Evolutionary conservation across 1,284 basidiomycete species (phyloP), one percentile per base, ranked within the genome.

Genomic region (Ustilago hordei): DNA sequence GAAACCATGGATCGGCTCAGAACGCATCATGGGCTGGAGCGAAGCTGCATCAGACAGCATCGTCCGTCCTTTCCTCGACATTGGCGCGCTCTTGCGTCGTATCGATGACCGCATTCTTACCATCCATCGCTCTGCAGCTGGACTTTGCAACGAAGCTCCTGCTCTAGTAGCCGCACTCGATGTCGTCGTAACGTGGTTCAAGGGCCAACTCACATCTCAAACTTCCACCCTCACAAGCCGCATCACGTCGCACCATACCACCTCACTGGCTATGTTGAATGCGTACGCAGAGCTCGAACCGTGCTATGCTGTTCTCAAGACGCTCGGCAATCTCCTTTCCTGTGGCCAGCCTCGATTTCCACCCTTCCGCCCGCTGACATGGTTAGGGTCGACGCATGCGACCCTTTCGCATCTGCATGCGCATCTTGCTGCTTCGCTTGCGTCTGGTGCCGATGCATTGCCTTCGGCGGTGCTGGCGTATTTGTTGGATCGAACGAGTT

Each of bases 391-490:
- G 0, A 69, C 69, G 1, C 63, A 69, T 36, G 62, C 59, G 4
- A 69, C 64, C 13, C 70, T 80, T 3, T 73, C 78, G 36, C 70
- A 80, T 55, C 60, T 80, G 34, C 71, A 81, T 31, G 64, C 80
- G 15, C 73, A 81, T 52, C 67, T 80, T n/a, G 64, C 63, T 34
- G 80, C 80, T 15, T 63, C 63, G 31, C 52, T 78, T 13, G 75
- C 75, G 2, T 68, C 67, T 11, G 60, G 55, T 55, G 69, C 79
- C 1, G 43, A 72, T 5, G 41, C 64, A 2, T 48, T 81, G 11
- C 36, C 65, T 8, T 69, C 61, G 6, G 64, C 70, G 2, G 64
- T 75, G 1, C 69, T 76, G 3, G 70, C 77, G 1, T 81, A 75
- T 19, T 38, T 81, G 11, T 62, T 81, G 38, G 75, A 78, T 34